Percentiles rank a stretch among this genome's conserved stretches.
phyloP scores from a whole-genome alignment of 1,139 yeast species.

The Arxiozyma telluris region DNA sequence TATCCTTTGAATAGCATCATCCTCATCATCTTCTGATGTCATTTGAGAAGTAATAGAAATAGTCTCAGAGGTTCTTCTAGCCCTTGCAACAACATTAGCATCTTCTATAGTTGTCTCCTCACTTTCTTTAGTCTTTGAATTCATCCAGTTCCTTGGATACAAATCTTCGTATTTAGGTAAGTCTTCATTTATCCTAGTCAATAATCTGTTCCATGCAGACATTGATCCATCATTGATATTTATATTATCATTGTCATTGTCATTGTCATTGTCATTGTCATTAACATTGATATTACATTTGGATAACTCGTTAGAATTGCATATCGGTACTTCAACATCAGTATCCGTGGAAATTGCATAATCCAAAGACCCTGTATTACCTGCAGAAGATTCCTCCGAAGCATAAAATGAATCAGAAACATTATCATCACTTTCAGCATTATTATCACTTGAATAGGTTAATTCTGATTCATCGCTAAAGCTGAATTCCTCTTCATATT shows the following conservation, averaged over 20 bases:
- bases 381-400: background rate
- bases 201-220: conserved; percentile 55
- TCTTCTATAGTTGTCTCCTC: conserved; percentile 18
- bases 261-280: too few relatives aligned
- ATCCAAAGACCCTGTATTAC: background rate
- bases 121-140: conserved; percentile 15
- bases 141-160: conserved; percentile 41
- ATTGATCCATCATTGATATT: background rate
- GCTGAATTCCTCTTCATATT: conserved; percentile 12
- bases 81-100: conserved; percentile 4
- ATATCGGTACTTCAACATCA: background rate
- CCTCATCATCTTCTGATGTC: conserved; percentile 33
- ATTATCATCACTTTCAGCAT: conserved; percentile 8
- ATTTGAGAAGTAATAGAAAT: conserved; percentile 26
- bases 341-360: conserved; percentile 11
- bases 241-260: conserved; percentile 7
- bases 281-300: too few relatives aligned
- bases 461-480: conserved; percentile 12
- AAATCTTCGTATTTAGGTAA: conserved; percentile 76
- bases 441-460: conserved; percentile 23
- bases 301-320: background rate
- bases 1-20: conserved; percentile 43
- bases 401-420: background rate
- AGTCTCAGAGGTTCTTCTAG: background rate
- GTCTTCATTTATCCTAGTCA: conserved; percentile 48